Evolutionary conservation across 2,329 filamentous ascomycete genomes (phyloP).

Genomic region (Alternaria gansuensis): DNA sequence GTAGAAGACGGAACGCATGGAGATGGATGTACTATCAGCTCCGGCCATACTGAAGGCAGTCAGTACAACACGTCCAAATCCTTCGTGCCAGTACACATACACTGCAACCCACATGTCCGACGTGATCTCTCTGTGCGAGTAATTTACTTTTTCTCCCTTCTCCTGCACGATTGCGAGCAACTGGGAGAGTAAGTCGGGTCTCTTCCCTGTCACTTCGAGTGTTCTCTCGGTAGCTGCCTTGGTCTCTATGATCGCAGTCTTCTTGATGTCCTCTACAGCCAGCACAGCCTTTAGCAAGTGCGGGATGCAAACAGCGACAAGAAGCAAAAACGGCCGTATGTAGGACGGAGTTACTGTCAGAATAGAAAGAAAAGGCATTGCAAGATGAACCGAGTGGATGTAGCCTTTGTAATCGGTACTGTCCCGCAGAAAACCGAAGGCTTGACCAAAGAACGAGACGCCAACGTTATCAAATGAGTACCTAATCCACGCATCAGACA

Average conservation of each 20-base stretch:
- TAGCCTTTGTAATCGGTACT: conserved; percentile 32
- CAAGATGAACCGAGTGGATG: conserved; percentile 46
- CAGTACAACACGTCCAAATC: neutral
- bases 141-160: conserved; percentile 44
- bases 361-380: conserved; percentile 39
- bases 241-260: conserved; percentile 29
- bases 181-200: conserved; percentile 44
- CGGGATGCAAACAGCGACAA: conserved; percentile 27
- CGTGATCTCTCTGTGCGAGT: conserved; percentile 38
- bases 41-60: conserved; percentile 43
- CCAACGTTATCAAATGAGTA: conserved; percentile 33
- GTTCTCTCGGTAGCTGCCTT: conserved; percentile 22
- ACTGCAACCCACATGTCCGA: conserved; percentile 42
- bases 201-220: conserved; percentile 22
- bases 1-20: conserved; percentile 51
- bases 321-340: conserved; percentile 17
- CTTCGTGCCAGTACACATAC: conserved; percentile 30
- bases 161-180: conserved; percentile 41
- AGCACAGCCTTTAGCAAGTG: conserved; percentile 35
- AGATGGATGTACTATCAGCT: conserved; percentile 50
- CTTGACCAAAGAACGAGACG: conserved; percentile 30
- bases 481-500: conserved; percentile 15
- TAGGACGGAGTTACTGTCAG: conserved; percentile 25
- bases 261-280: conserved; percentile 28
- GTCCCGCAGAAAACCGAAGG: conserved; percentile 35